phyloP scores from a whole-genome alignment of 805 yeast species.

The Pichia heedii region DNA sequence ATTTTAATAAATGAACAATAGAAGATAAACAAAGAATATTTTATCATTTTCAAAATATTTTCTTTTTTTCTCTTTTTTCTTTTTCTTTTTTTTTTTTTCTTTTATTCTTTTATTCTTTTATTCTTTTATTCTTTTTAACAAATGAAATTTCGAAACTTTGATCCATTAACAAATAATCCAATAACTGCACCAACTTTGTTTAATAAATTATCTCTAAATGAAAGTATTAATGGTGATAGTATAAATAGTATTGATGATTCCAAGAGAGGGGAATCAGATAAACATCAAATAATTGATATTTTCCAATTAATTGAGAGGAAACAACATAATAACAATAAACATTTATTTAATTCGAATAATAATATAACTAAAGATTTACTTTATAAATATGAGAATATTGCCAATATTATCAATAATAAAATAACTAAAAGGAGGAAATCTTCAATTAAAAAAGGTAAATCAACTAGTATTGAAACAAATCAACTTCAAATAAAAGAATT shows the following conservation, averaged over 20 bases:
- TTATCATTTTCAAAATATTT: no score
- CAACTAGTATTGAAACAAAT: constrained; percentile 2
- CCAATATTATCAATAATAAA: constrained; percentile 2
- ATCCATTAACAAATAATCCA: constrained; percentile 10
- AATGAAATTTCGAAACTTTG: constrained; percentile 13
- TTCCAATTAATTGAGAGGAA: not conserved
- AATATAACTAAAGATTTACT: not conserved
- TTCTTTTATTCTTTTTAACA: not conserved
- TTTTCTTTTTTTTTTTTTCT: not conserved
- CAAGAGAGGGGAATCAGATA: no score
- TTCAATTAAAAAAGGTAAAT: no score
- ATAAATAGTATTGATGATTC: no score
- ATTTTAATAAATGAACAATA: no score
- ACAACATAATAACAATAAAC: not conserved
- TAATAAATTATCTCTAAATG: not conserved
- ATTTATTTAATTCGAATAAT: not conserved
- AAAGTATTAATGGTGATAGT: not conserved
- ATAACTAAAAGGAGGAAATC: not conserved
- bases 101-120: no score
- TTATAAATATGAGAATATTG: not conserved
- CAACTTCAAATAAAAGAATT: constrained; percentile 11
- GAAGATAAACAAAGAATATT: no score
- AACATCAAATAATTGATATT: not conserved
- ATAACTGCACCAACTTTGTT: constrained; percentile 9
- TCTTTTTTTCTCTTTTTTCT: no score